A percentile compares a stretch with the other conserved stretches of the same genome.
Conservation (phyloP, 2,329 filamentous ascomycete species). For the Ampelomyces quisqualis region DNA sequence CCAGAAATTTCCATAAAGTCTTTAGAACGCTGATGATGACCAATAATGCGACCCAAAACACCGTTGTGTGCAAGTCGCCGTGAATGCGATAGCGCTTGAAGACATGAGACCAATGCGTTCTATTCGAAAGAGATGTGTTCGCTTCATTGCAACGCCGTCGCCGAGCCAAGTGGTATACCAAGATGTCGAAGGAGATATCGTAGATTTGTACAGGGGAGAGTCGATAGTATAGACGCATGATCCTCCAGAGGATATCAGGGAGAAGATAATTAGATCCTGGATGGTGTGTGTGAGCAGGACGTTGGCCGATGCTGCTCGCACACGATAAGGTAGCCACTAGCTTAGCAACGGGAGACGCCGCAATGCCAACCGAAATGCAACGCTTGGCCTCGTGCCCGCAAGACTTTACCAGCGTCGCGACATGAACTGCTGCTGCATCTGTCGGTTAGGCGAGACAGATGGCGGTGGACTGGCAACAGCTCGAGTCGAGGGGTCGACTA, state of each 20-base stretch:
- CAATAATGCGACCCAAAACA: slow-evolving; percentile 43
- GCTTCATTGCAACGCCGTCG: slow-evolving; percentile 46
- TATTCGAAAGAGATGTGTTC: slow-evolving; percentile 41
- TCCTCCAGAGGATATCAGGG: slow-evolving; percentile 45
- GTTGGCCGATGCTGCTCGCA: no score
- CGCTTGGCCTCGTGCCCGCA: slow-evolving; percentile 36
- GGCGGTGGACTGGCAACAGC: slow-evolving; percentile 87
- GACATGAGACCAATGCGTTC: slow-evolving; percentile 43
- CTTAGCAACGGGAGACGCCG: slow-evolving; percentile 43
- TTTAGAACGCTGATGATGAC: slow-evolving; percentile 38
- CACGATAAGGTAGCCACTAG: slow-evolving; percentile 42
- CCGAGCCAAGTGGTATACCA: slow-evolving; percentile 44
- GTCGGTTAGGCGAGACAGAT: slow-evolving; percentile 64
- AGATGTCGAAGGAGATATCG: slow-evolving; percentile 45
- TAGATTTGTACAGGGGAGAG: slow-evolving; percentile 47
- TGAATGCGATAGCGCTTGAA: slow-evolving; percentile 44
- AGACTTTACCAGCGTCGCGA: slow-evolving; percentile 51
- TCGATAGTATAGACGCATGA: slow-evolving; percentile 43
- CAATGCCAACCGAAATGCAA: slow-evolving; percentile 38
- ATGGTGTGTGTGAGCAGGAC: slow-evolving; percentile 8
- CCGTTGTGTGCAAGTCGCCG: slow-evolving; percentile 44
- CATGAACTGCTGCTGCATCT: slow-evolving; percentile 58
- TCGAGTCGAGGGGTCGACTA: slow-evolving; percentile 93
- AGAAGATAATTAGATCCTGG: slow-evolving; percentile 40
- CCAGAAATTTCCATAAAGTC: slow-evolving; percentile 38